These are phyloP conservation scores for Sporisorium iseilematis-ciliati DNA, from an alignment of 1,284 basidiomycete genomes.

Conservation along the genomic window DNA sequence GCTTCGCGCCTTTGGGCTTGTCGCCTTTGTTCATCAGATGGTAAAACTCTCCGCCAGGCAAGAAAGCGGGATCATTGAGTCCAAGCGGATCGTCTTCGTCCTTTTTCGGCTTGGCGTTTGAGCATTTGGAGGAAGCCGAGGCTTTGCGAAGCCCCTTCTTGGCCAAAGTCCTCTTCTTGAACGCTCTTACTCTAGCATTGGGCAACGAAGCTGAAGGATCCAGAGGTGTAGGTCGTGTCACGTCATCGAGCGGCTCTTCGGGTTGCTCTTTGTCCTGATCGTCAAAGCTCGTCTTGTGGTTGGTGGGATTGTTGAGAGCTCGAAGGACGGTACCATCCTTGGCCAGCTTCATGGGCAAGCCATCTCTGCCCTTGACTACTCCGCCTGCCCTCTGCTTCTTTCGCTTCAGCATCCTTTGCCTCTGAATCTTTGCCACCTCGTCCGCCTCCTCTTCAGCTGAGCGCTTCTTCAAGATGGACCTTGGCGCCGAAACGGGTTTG, in stretches of 20 bases:
- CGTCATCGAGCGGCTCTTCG: slow-evolving; percentile 36
- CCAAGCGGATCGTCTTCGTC: slow-evolving; percentile 61
- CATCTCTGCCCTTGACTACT: slow-evolving; percentile 56
- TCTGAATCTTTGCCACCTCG: slow-evolving; percentile 26
- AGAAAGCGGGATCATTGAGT: slow-evolving; percentile 62
- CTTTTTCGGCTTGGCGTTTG: slow-evolving; percentile 24
- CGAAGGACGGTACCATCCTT: slow-evolving; percentile 53
- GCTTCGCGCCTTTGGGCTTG: slow-evolving; percentile 30
- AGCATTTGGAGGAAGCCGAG: slow-evolving; percentile 12
- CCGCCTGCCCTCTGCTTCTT: slow-evolving; percentile 41
- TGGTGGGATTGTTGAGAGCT: slow-evolving; percentile 25
- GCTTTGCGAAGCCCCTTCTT: slow-evolving; percentile 13
- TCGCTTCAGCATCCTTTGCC: slow-evolving; percentile 21
- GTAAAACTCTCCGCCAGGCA: slow-evolving; percentile 61
- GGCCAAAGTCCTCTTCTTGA: slow-evolving; percentile 50
- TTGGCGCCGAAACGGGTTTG: slow-evolving; percentile 33
- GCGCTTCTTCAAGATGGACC: slow-evolving; percentile 45
- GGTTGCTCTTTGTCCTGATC: slow-evolving; percentile 28
- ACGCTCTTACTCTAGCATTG: slow-evolving; percentile 49
- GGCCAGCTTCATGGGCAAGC: slow-evolving; percentile 53
- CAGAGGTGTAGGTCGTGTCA: slow-evolving; percentile 34
- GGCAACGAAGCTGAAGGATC: slow-evolving; percentile 52
- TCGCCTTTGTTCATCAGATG: slow-evolving; percentile 39
- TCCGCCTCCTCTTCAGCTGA: slow-evolving; percentile 42
- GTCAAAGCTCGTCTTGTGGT: slow-evolving; percentile 47